Percentiles rank a stretch among this genome's conserved stretches.
Conservation (phyloP, 202 grass and related monocot genomes). For the Cymbopogon flexuosus region DNA sequence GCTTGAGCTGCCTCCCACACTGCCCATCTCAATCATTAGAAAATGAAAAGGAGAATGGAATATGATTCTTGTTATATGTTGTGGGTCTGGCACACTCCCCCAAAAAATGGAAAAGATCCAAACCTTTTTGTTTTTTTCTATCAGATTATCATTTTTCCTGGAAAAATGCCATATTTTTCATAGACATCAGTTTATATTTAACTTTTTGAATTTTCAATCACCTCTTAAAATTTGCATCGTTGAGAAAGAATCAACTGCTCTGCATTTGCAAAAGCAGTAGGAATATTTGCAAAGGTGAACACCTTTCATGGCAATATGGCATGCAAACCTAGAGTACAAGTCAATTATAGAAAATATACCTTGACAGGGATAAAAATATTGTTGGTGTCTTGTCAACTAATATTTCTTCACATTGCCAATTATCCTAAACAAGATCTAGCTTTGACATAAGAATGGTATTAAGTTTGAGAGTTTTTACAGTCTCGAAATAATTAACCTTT, state of each 20-base stretch:
- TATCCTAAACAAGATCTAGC: slow-evolving; percentile 1
- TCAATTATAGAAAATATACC: slow-evolving; percentile 14
- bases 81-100: slow-evolving; percentile 13
- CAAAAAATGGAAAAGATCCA: background rate
- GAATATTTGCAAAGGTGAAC: slow-evolving; percentile 47
- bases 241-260: slow-evolving; percentile 11
- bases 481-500: background rate
- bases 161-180: background rate
- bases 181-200: slow-evolving; percentile 32
- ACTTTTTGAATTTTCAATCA: slow-evolving; percentile 25
- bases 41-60: slow-evolving; percentile 49
- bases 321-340: slow-evolving; percentile 43
- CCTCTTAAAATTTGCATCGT: slow-evolving; percentile 42
- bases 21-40: slow-evolving; percentile 37
- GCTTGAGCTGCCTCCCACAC: slow-evolving; percentile 45
- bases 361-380: background rate
- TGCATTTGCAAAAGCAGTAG: slow-evolving; percentile 16
- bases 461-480: background rate
- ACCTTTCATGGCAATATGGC: slow-evolving; percentile 36
- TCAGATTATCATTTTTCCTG: background rate
- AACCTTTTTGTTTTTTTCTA: slow-evolving; percentile 19
- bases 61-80: slow-evolving; percentile 44
- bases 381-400: background rate
- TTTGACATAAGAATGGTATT: background rate
- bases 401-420: background rate